A percentile compares a stretch with the other conserved stretches of the same genome.
These are phyloP conservation scores for Vinca minor DNA, from an alignment of 257 asterid species.

Conservation along the genomic window DNA sequence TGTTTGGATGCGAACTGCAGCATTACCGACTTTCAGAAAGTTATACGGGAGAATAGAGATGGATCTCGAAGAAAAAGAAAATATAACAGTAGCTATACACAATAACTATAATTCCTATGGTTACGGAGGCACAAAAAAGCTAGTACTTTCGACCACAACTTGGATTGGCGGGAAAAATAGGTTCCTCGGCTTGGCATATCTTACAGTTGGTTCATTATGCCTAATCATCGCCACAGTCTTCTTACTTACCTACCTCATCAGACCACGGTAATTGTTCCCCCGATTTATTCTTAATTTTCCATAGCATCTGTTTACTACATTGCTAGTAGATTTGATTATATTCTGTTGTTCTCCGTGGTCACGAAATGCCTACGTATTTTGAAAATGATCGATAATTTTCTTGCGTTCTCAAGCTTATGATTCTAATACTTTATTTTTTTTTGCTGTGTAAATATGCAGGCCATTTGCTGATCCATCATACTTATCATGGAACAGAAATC, in stretches of 20 bases:
- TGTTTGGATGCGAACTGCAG: constrained; percentile 92
- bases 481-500: constrained; percentile 65
- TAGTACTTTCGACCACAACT: constrained; percentile 76
- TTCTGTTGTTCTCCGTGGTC: neutral
- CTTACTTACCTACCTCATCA: constrained; percentile 53
- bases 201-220: constrained; percentile 66
- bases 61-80: constrained; percentile 66
- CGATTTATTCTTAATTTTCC: neutral
- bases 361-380: neutral
- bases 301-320: neutral
- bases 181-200: constrained; percentile 57
- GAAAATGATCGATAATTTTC: neutral
- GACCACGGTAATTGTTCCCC: constrained; percentile 52
- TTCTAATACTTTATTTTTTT: neutral
- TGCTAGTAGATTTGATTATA: neutral
- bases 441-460: constrained; percentile 36
- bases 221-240: constrained; percentile 44
- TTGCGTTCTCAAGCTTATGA: neutral
- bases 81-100: constrained; percentile 53
- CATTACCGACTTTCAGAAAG: constrained; percentile 70
- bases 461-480: constrained; percentile 68
- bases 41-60: constrained; percentile 69
- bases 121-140: constrained; percentile 58
- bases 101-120: constrained; percentile 79
- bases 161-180: constrained; percentile 94